Conservation (phyloP, 2,329 filamentous ascomycete genomes). For the Neopestalotiopsis sp. region DNA sequence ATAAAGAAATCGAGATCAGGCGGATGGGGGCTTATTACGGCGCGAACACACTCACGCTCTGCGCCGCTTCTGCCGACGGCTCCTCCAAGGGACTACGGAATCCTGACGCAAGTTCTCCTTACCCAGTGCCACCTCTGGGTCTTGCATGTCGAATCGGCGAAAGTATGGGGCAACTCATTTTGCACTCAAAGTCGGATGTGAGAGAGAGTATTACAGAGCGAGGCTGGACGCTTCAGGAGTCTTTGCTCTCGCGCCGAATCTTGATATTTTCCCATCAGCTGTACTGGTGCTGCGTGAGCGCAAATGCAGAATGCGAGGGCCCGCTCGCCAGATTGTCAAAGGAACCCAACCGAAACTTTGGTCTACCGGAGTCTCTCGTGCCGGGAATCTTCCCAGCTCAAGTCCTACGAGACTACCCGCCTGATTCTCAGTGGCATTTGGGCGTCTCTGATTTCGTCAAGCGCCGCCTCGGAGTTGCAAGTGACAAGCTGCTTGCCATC, state of each 20-base stretch:
- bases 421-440: constrained; percentile 20
- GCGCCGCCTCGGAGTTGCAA: constrained; percentile 19
- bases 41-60: not conserved
- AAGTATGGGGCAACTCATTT: not conserved
- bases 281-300: constrained; percentile 24
- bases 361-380: constrained; percentile 22
- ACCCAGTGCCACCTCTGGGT: not conserved
- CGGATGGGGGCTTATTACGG: constrained; percentile 5
- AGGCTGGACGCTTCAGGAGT: constrained; percentile 29
- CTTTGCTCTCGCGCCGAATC: constrained; percentile 24
- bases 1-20: not conserved
- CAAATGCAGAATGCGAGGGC: constrained; percentile 25
- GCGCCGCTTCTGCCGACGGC: not conserved
- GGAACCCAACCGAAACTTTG: constrained; percentile 21
- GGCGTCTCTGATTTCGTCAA: constrained; percentile 22
- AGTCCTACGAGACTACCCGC: constrained; percentile 23
- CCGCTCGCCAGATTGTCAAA: not conserved
- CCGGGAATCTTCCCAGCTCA: constrained; percentile 22
- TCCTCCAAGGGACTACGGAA: not conserved
- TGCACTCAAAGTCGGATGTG: not conserved
- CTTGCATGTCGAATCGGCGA: not conserved
- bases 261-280: constrained; percentile 26
- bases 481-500: constrained; percentile 28
- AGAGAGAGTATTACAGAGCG: constrained; percentile 22
- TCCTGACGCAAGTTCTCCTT: not conserved